Conservation (phyloP, 306 rosid species). For the Mimosa bimucronata region DNA sequence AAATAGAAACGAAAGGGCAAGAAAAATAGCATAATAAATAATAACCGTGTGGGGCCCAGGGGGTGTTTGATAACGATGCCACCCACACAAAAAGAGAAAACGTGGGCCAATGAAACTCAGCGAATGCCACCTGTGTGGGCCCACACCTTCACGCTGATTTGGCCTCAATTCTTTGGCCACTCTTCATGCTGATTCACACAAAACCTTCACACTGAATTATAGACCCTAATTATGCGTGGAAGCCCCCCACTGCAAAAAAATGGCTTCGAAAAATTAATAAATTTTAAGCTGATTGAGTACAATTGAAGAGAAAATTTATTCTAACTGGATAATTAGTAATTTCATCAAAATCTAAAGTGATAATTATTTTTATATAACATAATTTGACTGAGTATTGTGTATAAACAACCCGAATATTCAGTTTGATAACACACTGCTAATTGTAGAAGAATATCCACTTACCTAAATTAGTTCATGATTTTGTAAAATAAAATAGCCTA, state of each 20-base stretch:
- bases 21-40: slow-evolving; percentile 22
- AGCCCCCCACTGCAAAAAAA: too few relatives aligned
- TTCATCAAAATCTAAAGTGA: too few relatives aligned
- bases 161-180: slow-evolving; percentile 22
- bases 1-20: slow-evolving; percentile 1
- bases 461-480: neutral
- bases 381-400: too few relatives aligned
- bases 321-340: too few relatives aligned
- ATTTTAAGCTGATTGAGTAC: too few relatives aligned
- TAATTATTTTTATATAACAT: too few relatives aligned
- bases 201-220: slow-evolving; percentile 37
- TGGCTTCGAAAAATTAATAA: too few relatives aligned
- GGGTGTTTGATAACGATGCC: slow-evolving; percentile 24
- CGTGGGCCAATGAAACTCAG: slow-evolving; percentile 8
- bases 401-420: too few relatives aligned
- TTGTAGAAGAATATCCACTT: too few relatives aligned
- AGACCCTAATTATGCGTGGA: neutral
- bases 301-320: too few relatives aligned
- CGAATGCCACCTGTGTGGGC: slow-evolving; percentile 41
- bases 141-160: slow-evolving; percentile 36
- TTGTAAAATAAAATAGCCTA: neutral
- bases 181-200: slow-evolving; percentile 16
- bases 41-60: slow-evolving; percentile 31
- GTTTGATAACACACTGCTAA: too few relatives aligned
- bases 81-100: slow-evolving; percentile 37